phyloP scores from a whole-genome alignment of 352 stramenopile species.

The Phytopythium helicoides region DNA sequence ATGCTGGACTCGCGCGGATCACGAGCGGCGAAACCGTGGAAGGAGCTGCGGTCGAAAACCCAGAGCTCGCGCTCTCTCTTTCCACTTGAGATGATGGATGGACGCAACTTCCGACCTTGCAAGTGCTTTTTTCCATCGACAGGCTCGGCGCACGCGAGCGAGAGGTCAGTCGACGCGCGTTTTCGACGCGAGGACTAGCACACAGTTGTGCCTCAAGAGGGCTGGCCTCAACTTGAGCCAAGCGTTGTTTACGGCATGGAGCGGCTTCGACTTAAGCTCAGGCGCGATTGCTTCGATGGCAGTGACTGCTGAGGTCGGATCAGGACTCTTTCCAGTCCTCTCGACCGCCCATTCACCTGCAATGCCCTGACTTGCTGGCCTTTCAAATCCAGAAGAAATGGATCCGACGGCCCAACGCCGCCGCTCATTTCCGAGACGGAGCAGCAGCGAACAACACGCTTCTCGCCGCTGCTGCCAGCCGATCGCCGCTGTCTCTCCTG shows the following conservation, averaged over 20 bases:
- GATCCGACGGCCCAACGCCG: not conserved
- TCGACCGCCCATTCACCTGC: slow-evolving; percentile 3
- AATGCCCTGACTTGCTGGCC: not conserved
- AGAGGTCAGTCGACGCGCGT: not conserved
- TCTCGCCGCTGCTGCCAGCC: slow-evolving; percentile 1
- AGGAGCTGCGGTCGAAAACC: not conserved
- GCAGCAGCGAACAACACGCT: not conserved
- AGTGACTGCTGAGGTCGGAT: not conserved
- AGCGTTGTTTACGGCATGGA: too few species aligned
- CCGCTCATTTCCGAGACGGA: slow-evolving; percentile 8
- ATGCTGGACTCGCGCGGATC: not conserved
- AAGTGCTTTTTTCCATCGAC: slow-evolving; percentile 4
- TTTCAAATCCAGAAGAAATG: slow-evolving; percentile 4
- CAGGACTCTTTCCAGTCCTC: not conserved
- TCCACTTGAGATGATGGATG: not conserved
- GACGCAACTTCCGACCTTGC: slow-evolving; percentile 4
- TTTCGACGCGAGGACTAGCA: not conserved
- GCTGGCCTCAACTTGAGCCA: slow-evolving; percentile 1
- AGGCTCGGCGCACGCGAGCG: slow-evolving; percentile 1
- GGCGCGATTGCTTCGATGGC: not conserved
- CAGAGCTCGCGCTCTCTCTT: not conserved
- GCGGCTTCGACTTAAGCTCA: too few species aligned
- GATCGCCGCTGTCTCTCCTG: not conserved
- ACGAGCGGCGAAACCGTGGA: not conserved
- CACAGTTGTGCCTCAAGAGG: not conserved